Evolutionary conservation across 495 filamentous ascomycete genomes (phyloP).

Genomic region (Talaromyces ruber): DNA sequence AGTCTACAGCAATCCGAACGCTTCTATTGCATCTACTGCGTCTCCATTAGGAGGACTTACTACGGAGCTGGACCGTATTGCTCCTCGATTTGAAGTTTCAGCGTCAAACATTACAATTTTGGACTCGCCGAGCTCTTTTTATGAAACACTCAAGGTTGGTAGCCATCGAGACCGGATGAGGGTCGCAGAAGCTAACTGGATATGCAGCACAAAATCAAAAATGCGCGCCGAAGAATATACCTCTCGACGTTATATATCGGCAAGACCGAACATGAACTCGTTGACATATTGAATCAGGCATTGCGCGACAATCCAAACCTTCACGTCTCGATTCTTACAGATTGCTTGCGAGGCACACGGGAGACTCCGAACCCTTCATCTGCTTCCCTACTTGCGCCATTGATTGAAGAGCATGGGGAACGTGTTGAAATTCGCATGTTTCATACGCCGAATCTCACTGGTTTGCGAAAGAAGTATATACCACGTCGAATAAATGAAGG

Average conservation of each 20-base stretch:
- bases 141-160: slow-evolving; percentile 72
- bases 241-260: slow-evolving; percentile 94
- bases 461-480: slow-evolving; percentile 70
- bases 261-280: slow-evolving; percentile 84
- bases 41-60: slow-evolving; percentile 50
- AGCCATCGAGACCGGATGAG: slow-evolving; percentile 9
- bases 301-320: slow-evolving; percentile 72
- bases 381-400: slow-evolving; percentile 77
- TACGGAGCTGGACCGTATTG: slow-evolving; percentile 76
- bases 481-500: slow-evolving; percentile 93
- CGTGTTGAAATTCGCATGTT: slow-evolving; percentile 96
- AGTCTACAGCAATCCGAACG: slow-evolving; percentile 18
- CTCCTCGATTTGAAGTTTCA: slow-evolving; percentile 77
- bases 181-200: not conserved
- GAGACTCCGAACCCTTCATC: slow-evolving; percentile 83
- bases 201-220: slow-evolving; percentile 64
- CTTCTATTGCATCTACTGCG: slow-evolving; percentile 19
- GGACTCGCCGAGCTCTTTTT: slow-evolving; percentile 74
- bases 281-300: slow-evolving; percentile 67
- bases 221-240: slow-evolving; percentile 72
- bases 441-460: slow-evolving; percentile 93
- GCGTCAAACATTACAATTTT: slow-evolving; percentile 76
- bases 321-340: slow-evolving; percentile 85
- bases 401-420: slow-evolving; percentile 76
- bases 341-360: slow-evolving; percentile 83